Conservation (phyloP, 176 grass and related monocot genomes). For the Cenchrus americanus region DNA sequence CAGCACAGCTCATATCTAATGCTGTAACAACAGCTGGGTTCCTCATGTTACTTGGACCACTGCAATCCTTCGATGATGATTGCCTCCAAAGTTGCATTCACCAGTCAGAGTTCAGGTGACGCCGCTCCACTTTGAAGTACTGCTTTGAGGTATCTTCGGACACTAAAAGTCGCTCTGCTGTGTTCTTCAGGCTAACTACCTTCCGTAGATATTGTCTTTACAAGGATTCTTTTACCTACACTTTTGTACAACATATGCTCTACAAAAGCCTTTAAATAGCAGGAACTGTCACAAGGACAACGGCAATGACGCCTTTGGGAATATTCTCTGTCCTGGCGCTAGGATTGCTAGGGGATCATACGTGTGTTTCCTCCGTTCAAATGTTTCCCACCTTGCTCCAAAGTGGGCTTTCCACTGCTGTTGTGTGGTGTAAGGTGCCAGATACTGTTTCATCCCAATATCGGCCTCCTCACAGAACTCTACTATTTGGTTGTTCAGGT, state of each 20-base stretch:
- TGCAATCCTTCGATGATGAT: conserved; percentile 39
- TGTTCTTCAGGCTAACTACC: conserved; percentile 38
- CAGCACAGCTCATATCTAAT: conserved; percentile 27
- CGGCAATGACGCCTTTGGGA: conserved; percentile 59
- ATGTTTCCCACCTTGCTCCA: conserved; percentile 89
- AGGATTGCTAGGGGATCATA: conserved; percentile 94
- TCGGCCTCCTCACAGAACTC: conserved; percentile 62
- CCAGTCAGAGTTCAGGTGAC: conserved; percentile 21
- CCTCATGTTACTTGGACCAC: conserved; percentile 16
- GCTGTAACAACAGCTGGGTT: conserved; percentile 27
- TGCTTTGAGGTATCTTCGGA: conserved; percentile 33
- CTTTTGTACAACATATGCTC: conserved; percentile 55
- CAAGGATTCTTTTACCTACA: conserved; percentile 53
- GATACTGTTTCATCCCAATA: conserved; percentile 87
- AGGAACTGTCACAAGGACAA: conserved; percentile 54
- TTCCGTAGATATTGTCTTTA: conserved; percentile 47
- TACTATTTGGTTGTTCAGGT: conserved; percentile 72
- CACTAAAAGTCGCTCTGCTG: conserved; percentile 29
- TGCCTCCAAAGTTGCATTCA: conserved; percentile 36
- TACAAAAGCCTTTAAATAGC: conserved; percentile 44
- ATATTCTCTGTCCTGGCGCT: conserved; percentile 90
- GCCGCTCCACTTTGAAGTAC: conserved; percentile 36
- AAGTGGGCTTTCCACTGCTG: conserved; percentile 95
- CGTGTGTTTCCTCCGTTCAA: conserved; percentile 70
- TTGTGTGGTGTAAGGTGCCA: conserved; percentile 76